Evolutionary conservation across 345 rosid species (phyloP).

Genomic region (Eucalyptus pauciflora): DNA sequence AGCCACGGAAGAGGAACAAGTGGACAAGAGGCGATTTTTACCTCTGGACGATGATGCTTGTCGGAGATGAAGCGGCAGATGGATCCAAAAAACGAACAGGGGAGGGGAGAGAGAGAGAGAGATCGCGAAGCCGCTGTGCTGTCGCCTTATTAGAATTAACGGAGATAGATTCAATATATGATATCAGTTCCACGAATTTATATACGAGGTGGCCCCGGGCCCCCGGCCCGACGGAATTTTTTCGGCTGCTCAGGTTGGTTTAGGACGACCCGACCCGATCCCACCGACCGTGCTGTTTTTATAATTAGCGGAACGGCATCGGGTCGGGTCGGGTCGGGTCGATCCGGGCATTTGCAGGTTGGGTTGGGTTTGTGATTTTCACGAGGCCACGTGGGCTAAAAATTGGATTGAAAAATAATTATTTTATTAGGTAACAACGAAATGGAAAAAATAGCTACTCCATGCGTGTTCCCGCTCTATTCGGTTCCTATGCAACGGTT

Average conservation of each 20-base stretch:
- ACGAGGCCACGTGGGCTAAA: background rate
- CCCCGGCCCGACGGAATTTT: background rate
- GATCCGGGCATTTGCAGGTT: background rate
- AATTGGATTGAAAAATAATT: background rate
- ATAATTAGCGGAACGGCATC: background rate
- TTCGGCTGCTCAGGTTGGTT: background rate
- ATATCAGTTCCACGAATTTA: background rate
- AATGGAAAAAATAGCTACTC: background rate
- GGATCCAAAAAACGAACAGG: background rate
- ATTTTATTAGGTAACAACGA: background rate
- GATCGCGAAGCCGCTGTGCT: background rate
- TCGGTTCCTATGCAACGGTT: background rate
- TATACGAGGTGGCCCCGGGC: background rate
- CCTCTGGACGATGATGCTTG: background rate
- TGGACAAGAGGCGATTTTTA: background rate
- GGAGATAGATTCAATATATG: background rate
- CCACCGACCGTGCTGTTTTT: background rate
- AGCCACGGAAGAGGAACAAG: background rate
- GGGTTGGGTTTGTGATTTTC: background rate
- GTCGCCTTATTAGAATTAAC: background rate
- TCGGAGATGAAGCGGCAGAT: background rate
- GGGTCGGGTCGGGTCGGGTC: background rate
- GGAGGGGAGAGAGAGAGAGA: background rate
- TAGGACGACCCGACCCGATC: background rate
- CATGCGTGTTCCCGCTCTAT: background rate